Evolutionary conservation across 371 early-diverging fungal species (phyloP), one percentile per base, ranked within the genome.

Genomic region (Mortierella sp.): DNA sequence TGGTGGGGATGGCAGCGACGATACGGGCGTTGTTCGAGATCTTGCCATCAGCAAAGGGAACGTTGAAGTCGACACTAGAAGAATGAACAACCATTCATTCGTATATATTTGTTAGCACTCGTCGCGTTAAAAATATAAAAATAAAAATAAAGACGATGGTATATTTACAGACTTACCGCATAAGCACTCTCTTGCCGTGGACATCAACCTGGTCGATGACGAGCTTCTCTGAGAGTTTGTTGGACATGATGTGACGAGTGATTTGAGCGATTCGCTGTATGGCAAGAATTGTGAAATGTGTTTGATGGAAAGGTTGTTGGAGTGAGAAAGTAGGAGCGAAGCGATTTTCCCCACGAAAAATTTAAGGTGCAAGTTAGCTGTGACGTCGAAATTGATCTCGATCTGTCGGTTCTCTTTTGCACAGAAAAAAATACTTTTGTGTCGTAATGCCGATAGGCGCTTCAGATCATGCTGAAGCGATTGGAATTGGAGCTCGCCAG

Each of bases 21-120:
- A 99, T 99, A 85, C 99, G 95, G 87, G 95, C 94, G 88, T 97
- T 96, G 94, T 98, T 98, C 83, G 95, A 93, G 86, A 99, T 97
- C 77, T 90, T 91, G 73, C 94, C 95, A 60, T 95, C 93, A 81
- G 92, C 90, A 78, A 97, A 92, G 49, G 99, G 99, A 26, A 99
- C 99, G 89, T 99, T 99, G 87, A 98, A 99, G 91, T 99, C 99
- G 67, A 98, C 99, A 68, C 97, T 96, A 77, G 9, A 37, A 32
- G 57, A 55, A 51, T 18, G 40, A 51, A 39, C 20, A 20, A 54
- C 40, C 43, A 64, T 58, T 39, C 63, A 55, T 58, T 61, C 47
- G 28, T n/a, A n/a, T n/a, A 62, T 73, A 54, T 37, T 49, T 55
- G 43, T 16, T 37, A 32, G 59, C 3, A 39, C 16, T 18, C 12